These are phyloP conservation scores for Cryptomeria japonica DNA, from an alignment of 75 land plant species.

Conservation along the genomic window DNA sequence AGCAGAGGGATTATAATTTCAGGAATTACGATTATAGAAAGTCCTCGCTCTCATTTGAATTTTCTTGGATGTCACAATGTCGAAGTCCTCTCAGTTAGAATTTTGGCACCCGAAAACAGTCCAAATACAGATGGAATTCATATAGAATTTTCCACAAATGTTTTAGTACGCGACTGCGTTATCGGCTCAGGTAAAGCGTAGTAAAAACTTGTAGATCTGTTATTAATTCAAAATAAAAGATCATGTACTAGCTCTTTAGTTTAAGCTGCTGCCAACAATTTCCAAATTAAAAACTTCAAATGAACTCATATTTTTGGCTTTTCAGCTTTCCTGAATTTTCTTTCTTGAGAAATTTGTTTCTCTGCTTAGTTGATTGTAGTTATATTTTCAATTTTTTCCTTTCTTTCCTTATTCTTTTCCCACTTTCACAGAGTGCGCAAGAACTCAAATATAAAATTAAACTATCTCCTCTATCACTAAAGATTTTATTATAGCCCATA, in stretches of 20 bases:
- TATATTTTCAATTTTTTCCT: too few species aligned
- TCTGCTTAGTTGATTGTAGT: not conserved
- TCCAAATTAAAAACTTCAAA: not conserved
- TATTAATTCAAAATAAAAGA: not conserved
- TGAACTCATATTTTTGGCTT: not conserved
- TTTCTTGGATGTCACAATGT: conserved; percentile 40
- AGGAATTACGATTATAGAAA: not conserved
- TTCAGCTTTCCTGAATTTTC: too few species aligned
- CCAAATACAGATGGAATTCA: conserved; percentile 55
- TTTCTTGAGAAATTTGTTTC: too few species aligned
- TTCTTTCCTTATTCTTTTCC: too few species aligned
- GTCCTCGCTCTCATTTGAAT: conserved; percentile 10
- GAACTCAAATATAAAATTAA: not conserved
- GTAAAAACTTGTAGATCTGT: not conserved
- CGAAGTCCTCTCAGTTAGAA: conserved; percentile 20
- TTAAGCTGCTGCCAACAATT: not conserved
- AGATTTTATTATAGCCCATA: not conserved
- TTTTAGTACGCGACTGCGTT: conserved; percentile 18
- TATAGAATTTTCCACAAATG: conserved; percentile 15
- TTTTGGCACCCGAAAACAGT: conserved; percentile 31
- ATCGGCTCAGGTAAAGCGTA: conserved; percentile 28
- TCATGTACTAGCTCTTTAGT: not conserved
- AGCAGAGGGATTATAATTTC: not conserved
- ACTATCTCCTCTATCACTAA: too few species aligned
- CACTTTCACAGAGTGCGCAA: not conserved